Percentiles rank a stretch among this genome's conserved stretches.
Evolutionary conservation across 2,329 filamentous ascomycete species (phyloP).

Genomic region (Exophiala mesophila): DNA sequence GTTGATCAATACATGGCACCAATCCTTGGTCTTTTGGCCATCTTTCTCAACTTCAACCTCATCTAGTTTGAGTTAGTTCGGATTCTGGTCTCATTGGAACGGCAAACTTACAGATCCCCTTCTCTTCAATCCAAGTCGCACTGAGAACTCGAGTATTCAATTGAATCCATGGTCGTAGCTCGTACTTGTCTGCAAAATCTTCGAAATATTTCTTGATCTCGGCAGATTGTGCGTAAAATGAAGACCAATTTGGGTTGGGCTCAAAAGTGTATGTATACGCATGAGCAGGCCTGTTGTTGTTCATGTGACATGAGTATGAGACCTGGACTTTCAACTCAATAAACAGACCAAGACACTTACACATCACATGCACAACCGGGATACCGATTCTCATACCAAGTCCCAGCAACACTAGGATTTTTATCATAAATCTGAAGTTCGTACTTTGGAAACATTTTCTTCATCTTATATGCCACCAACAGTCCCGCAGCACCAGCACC

Average conservation of each 20-base stretch:
- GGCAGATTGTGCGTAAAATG: slow-evolving; percentile 24
- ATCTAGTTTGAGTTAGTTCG: neutral
- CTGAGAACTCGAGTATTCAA: slow-evolving; percentile 4
- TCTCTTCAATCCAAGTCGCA: slow-evolving; percentile 8
- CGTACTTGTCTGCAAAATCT: slow-evolving; percentile 24
- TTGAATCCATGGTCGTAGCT: slow-evolving; percentile 5
- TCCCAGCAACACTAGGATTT: slow-evolving; percentile 36
- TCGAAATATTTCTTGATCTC: slow-evolving; percentile 30
- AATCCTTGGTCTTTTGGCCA: slow-evolving; percentile 22
- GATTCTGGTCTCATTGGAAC: neutral
- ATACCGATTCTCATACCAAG: slow-evolving; percentile 39
- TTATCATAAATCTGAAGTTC: slow-evolving; percentile 41
- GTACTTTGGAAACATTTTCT: slow-evolving; percentile 28
- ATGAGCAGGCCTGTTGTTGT: slow-evolving; percentile 23
- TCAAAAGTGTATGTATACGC: slow-evolving; percentile 19
- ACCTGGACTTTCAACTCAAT: neutral
- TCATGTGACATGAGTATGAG: neutral
- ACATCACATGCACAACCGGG: slow-evolving; percentile 26
- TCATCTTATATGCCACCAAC: slow-evolving; percentile 16
- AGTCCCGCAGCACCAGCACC: slow-evolving; percentile 17
- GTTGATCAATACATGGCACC: slow-evolving; percentile 33
- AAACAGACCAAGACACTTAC: neutral
- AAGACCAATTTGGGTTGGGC: slow-evolving; percentile 24
- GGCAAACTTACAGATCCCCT: no score
- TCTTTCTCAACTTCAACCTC: slow-evolving; percentile 7